Evolutionary conservation across 495 filamentous ascomycete genomes (phyloP).

Genomic region (Hapsidospora chrysogenum): DNA sequence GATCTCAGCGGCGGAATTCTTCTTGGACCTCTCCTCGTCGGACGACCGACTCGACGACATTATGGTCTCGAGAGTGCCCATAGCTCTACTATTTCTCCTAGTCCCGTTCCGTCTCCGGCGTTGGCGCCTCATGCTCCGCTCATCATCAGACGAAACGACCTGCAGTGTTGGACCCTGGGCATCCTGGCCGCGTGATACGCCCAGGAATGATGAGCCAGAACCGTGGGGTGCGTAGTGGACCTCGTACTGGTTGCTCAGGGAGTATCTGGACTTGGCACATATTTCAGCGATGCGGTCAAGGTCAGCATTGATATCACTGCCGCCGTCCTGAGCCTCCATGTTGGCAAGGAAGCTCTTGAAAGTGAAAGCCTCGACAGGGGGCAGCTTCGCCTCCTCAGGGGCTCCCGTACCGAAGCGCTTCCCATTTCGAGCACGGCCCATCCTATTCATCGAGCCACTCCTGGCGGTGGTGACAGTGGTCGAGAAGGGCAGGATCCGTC

Average conservation of each 20-base stretch:
- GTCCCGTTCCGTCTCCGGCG: slow-evolving; percentile 13
- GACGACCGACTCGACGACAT: slow-evolving; percentile 39
- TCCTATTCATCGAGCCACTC: slow-evolving; percentile 5
- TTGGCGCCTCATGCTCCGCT: slow-evolving; percentile 11
- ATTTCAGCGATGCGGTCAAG: slow-evolving; percentile 42
- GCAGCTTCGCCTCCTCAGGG: slow-evolving; percentile 14
- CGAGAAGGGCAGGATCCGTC: slow-evolving; percentile 3
- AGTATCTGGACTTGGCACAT: slow-evolving; percentile 36
- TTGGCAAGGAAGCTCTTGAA: slow-evolving; percentile 41
- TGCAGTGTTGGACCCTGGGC: slow-evolving; percentile 27
- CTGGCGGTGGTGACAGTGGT: slow-evolving; percentile 10
- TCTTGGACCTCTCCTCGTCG: slow-evolving; percentile 31
- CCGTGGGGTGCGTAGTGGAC: slow-evolving; percentile 40
- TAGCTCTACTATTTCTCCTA: slow-evolving; percentile 26
- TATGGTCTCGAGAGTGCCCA: slow-evolving; percentile 38
- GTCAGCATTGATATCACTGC: slow-evolving; percentile 23
- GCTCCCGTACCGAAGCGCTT: slow-evolving; percentile 5
- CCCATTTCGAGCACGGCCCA: slow-evolving; percentile 9
- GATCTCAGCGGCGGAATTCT: slow-evolving; percentile 32
- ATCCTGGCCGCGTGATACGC: slow-evolving; percentile 4
- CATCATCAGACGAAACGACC: slow-evolving; percentile 30
- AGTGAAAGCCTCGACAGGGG: slow-evolving; percentile 37
- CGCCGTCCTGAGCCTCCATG: slow-evolving; percentile 15
- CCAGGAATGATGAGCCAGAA: slow-evolving; percentile 21
- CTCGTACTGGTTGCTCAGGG: slow-evolving; percentile 40